Conservation (phyloP, 441 rosid genomes). For the Flueggea neowawraea region DNA sequence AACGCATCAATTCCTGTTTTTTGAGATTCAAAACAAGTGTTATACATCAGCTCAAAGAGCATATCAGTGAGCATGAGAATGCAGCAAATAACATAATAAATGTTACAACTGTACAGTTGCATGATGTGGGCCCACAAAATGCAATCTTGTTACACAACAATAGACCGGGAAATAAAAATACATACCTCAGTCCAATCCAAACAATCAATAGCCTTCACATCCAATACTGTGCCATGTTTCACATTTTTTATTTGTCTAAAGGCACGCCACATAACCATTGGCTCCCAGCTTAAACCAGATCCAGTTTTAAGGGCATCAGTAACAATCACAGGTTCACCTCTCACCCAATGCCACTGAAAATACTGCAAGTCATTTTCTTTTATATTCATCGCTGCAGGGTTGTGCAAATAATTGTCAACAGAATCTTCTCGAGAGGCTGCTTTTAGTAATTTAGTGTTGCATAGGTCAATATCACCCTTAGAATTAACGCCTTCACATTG, state of each 20-base stretch:
- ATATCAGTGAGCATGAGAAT: no score
- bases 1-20: no score
- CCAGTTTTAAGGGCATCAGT: conserved; percentile 68
- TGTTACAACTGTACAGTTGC: no score
- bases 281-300: conserved; percentile 92
- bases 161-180: conserved; percentile 1
- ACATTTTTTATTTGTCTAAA: conserved; percentile 46
- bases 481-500: conserved; percentile 44
- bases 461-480: conserved; percentile 23
- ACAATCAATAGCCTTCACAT: conserved; percentile 67
- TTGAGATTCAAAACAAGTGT: no score
- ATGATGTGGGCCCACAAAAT: no score
- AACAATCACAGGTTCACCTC: conserved; percentile 81
- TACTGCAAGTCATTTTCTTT: conserved; percentile 53
- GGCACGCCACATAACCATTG: conserved; percentile 92
- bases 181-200: conserved; percentile 78
- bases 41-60: no score
- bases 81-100: no score
- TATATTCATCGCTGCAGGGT: conserved; percentile 48
- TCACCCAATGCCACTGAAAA: conserved; percentile 83
- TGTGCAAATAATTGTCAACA: conserved; percentile 63
- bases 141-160: no score
- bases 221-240: conserved; percentile 36
- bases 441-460: conserved; percentile 33
- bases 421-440: conserved; percentile 65